A percentile compares a stretch with the other conserved stretches of the same genome.
Evolutionary conservation across 805 yeast species (phyloP).

Genomic region (Candida yuanshanica): DNA sequence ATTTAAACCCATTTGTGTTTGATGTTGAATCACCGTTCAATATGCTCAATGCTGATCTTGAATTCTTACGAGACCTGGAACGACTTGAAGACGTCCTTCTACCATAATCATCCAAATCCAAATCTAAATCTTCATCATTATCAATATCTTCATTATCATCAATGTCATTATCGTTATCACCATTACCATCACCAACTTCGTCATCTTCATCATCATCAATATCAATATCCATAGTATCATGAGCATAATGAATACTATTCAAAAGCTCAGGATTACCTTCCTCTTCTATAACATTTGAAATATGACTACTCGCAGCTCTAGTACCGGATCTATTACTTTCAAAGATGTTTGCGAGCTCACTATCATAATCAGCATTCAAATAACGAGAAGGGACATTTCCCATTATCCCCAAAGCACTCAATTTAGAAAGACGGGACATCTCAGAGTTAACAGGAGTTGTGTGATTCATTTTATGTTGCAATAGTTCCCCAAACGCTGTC

Average conservation of each 20-base stretch:
- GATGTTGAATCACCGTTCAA: neutral
- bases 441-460: neutral
- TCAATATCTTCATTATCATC: conserved; percentile 1
- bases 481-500: neutral
- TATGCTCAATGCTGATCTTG: neutral
- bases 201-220: conserved; percentile 6
- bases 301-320: neutral
- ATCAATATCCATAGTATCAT: conserved; percentile 16
- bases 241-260: conserved; percentile 6
- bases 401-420: neutral
- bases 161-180: neutral
- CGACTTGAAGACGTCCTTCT: neutral
- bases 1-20: conserved; percentile 4
- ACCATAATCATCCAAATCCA: conserved; percentile 1
- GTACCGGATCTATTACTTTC: neutral
- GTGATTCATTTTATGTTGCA: neutral
- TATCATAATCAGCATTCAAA: neutral
- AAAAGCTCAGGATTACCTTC: neutral
- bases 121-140: conserved; percentile 2
- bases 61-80: neutral
- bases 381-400: neutral
- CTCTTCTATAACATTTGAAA: neutral
- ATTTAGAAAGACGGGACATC: neutral
- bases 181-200: neutral
- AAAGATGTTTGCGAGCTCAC: neutral